Evolutionary conservation across 495 filamentous ascomycete genomes (phyloP).

Genomic region (Daldinia childiae): DNA sequence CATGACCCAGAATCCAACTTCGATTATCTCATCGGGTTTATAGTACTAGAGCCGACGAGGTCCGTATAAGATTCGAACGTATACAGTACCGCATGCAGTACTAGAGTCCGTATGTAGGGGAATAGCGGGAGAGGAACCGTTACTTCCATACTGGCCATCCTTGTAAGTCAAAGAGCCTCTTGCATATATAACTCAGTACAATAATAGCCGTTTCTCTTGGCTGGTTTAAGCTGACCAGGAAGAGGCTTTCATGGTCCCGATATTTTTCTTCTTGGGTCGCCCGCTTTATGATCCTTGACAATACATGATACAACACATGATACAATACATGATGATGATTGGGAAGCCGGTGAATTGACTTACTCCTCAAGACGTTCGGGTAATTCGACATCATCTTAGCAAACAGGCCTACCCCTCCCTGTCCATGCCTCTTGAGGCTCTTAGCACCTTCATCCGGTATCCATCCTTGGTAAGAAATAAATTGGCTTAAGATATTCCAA

Average conservation of each 20-base stretch:
- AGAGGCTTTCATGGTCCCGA: slow-evolving; percentile 8
- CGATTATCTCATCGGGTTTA: slow-evolving; percentile 11
- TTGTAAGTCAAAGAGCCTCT: not conserved
- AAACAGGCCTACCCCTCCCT: not conserved
- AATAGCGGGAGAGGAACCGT: slow-evolving; percentile 10
- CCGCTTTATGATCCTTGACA: not conserved
- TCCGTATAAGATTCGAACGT: not conserved
- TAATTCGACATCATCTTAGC: not conserved
- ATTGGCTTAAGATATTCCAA: slow-evolving; percentile 3
- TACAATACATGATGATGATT: too few relatives aligned
- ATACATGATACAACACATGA: too few relatives aligned
- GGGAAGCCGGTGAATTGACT: not conserved
- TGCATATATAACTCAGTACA: slow-evolving; percentile 1
- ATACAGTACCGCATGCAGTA: not conserved
- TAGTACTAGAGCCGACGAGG: not conserved
- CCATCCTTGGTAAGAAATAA: not conserved
- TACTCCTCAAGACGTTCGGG: not conserved
- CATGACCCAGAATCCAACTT: not conserved
- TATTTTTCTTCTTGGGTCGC: not conserved
- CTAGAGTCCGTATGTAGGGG: not conserved
- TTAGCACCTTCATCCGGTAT: not conserved
- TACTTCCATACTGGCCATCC: slow-evolving; percentile 8
- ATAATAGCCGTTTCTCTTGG: not conserved
- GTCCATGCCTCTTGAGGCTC: not conserved
- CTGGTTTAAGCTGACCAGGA: not conserved